A percentile compares a stretch with the other conserved stretches of the same genome.
Conservation (phyloP, 495 filamentous ascomycete genomes). For the Friedmanniomyces simplex region DNA sequence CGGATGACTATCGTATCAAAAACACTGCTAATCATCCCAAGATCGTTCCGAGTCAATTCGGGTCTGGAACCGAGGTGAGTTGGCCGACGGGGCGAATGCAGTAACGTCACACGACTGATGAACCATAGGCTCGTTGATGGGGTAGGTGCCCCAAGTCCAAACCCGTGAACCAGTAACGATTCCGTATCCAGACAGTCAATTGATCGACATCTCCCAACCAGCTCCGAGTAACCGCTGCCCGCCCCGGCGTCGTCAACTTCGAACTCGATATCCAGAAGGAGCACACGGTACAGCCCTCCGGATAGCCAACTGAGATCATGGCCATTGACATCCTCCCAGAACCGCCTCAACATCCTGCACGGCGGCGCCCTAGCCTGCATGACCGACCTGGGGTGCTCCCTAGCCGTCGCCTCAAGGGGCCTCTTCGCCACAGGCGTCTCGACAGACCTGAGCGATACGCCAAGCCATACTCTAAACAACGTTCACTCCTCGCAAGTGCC, state of each 20-base stretch:
- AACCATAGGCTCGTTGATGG: conserved; percentile 27
- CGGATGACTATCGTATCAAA: not conserved
- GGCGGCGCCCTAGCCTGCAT: conserved; percentile 92
- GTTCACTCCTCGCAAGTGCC: too few relatives aligned
- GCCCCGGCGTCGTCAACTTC: conserved; percentile 73
- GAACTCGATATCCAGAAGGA: conserved; percentile 76
- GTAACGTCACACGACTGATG: not conserved
- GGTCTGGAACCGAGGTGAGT: conserved; percentile 82
- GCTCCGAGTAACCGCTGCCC: conserved; percentile 67
- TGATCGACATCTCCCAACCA: conserved; percentile 35
- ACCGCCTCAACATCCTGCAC: conserved; percentile 81
- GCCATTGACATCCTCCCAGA: conserved; percentile 39
- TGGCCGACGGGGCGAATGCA: conserved; percentile 2
- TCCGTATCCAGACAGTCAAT: too few relatives aligned
- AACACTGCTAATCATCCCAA: not conserved
- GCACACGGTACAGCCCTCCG: conserved; percentile 55
- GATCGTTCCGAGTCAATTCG: conserved; percentile 69
- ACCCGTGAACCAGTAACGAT: conserved; percentile 1
- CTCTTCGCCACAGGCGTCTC: conserved; percentile 84
- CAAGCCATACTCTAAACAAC: not conserved
- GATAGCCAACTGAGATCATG: not conserved
- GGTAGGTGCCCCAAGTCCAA: conserved; percentile 12
- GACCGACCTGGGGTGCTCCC: conserved; percentile 85
- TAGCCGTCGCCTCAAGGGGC: conserved; percentile 86
- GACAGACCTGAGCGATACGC: conserved; percentile 76